Conservation (phyloP, 75 land plant genomes). For the Pseudotsuga menziesii region DNA sequence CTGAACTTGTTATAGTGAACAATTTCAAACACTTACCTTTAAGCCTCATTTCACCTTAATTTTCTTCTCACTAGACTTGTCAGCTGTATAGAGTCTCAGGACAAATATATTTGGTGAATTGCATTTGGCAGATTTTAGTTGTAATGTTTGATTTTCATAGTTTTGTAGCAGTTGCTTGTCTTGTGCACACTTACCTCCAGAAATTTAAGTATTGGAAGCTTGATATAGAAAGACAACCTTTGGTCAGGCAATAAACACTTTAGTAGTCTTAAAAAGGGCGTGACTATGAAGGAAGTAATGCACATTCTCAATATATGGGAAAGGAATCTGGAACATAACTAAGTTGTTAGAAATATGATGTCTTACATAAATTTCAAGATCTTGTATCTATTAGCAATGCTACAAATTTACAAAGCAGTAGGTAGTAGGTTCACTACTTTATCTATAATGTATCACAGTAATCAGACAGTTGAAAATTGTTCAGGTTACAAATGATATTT, state of each 20-base stretch:
- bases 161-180: background rate
- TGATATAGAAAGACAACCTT: background rate
- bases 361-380: background rate
- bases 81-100: no score
- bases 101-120: no score
- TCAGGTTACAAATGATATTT: conserved; percentile 98
- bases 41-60: no score
- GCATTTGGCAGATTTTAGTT: background rate
- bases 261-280: background rate
- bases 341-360: background rate
- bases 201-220: background rate
- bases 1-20: no score
- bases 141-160: background rate
- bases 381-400: background rate
- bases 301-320: background rate
- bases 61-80: no score
- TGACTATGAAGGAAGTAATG: background rate
- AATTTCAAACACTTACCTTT: no score
- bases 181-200: background rate
- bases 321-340: background rate
- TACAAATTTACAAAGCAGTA: background rate
- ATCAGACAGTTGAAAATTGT: background rate
- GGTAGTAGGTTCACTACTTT: background rate
- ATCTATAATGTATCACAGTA: background rate
- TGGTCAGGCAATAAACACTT: background rate